Evolutionary conservation across 352 stramenopile genomes (phyloP).

Genomic region (Phytophthora pluvialis): DNA sequence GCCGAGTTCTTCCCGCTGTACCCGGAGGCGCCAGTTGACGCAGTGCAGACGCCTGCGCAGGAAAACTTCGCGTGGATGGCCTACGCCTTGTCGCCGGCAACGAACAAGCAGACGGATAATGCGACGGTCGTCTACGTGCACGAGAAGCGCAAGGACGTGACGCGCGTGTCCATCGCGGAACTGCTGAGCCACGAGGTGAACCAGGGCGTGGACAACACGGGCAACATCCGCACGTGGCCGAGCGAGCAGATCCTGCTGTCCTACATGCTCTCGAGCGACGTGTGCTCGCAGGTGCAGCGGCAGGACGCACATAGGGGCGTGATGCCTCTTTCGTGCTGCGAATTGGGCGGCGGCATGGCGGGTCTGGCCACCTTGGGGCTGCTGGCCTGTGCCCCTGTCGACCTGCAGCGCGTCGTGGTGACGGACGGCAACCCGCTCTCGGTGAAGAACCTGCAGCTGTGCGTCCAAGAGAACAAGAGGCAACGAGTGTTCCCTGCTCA

Average conservation of each 20-base stretch:
- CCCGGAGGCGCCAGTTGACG: conserved; percentile 11
- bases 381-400: conserved; percentile 47
- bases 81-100: conserved; percentile 40
- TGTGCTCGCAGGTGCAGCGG: conserved; percentile 38
- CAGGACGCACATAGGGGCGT: neutral
- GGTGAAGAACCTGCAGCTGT: conserved; percentile 72
- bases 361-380: conserved; percentile 75
- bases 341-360: conserved; percentile 81
- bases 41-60: conserved; percentile 23
- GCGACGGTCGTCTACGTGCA: conserved; percentile 49
- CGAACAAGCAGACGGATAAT: neutral
- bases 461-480: conserved; percentile 59
- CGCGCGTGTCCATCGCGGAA: conserved; percentile 62
- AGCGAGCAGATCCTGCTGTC: conserved; percentile 78
- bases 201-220: conserved; percentile 86
- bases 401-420: conserved; percentile 57
- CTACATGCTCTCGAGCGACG: conserved; percentile 55
- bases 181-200: conserved; percentile 82
- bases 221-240: conserved; percentile 89
- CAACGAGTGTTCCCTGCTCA: conserved; percentile 25
- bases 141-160: conserved; percentile 68
- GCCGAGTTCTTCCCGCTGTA: conserved; percentile 74
- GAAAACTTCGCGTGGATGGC: conserved; percentile 57
- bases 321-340: conserved; percentile 55
- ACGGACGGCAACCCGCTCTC: conserved; percentile 79